phyloP scores from a whole-genome alignment of 1,284 basidiomycete genomes.

The Cryptococcus depauperatus region DNA sequence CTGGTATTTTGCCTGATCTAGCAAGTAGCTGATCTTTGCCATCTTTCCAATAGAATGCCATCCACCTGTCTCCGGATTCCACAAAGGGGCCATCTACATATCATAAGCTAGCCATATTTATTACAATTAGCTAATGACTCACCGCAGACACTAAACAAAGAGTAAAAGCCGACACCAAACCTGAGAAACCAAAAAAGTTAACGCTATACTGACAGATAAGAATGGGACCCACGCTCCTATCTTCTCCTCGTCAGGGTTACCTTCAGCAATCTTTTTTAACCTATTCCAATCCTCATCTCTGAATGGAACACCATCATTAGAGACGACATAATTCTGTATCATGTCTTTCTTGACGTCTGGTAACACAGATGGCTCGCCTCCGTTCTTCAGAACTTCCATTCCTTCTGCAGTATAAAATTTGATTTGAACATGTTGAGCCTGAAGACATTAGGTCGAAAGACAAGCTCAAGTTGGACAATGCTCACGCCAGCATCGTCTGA shows the following conservation, averaged over 20 bases:
- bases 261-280: conserved; percentile 61
- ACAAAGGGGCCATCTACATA: conserved; percentile 79
- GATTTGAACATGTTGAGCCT: conserved; percentile 69
- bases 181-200: too few relatives aligned
- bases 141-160: conserved; percentile 47
- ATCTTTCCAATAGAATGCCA: conserved; percentile 97
- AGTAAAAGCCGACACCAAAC: conserved; percentile 50
- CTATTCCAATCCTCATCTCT: conserved; percentile 73
- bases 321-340: conserved; percentile 53
- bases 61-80: conserved; percentile 78
- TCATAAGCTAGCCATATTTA: neutral
- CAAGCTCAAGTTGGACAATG: neutral
- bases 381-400: conserved; percentile 47
- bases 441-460: too few relatives aligned
- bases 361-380: conserved; percentile 20
- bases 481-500: conserved; percentile 76
- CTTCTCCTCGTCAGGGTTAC: conserved; percentile 50
- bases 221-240: conserved; percentile 47
- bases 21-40: conserved; percentile 77
- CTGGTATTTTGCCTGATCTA: conserved; percentile 60
- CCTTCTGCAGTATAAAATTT: conserved; percentile 63
- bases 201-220: too few relatives aligned
- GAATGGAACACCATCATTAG: conserved; percentile 78
- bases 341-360: conserved; percentile 57
- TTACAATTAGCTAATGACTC: conserved; percentile 2